Base-by-base conservation (phyloP, 2,329 filamentous ascomycete genomes). In the Tolypocladium paradoxum region DNA sequence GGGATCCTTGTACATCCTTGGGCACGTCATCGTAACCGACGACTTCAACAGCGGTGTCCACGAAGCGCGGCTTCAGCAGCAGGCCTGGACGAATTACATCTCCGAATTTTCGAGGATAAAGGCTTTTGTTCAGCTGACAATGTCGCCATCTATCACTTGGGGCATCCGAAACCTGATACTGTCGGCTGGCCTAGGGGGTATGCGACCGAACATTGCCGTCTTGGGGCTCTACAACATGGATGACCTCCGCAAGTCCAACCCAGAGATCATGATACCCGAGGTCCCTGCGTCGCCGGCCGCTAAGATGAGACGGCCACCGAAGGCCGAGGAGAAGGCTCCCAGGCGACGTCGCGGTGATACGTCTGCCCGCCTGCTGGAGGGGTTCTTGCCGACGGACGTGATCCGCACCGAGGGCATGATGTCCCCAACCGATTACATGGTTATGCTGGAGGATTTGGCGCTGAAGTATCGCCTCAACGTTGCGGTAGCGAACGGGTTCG, bases 161-260 rank as follows among this genome's bases (percentile, higher is more conserved):
- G 90, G 90, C 1, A 81, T 89, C 24, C 78, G 90, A 22, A 95
- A 95, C 61, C 75, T 95, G 47, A 87, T 93, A 9, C 70, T 95
- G 11, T 88, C 86, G 12, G 86, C 90, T 18, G 90, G 90, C 0
- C 72, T 95, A 2, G 90, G 90, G 4, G 89, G 90, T 16, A 95
- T 95, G 89, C 75, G 90, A 43, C 90, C 90, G 0, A 95, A 95
- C 58, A 90, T 95, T 57, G 89, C 88, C 16, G 79, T 95, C 2
- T 72, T 91, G 60, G 87, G 87, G 0, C 88, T 88, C 62, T 90
- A 88, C 65, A 90, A 90, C 58, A 79, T 93, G 62, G 82, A 90
- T 49, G 88, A 93, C 54, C 77, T 90, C 33, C 79, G 87, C 51
- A 75, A 76, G 48, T 81, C 82, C 2, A 69, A 67, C 11, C 79